phyloP scores from a whole-genome alignment of 23 red algal genomes.

The Chondrus crispus region DNA sequence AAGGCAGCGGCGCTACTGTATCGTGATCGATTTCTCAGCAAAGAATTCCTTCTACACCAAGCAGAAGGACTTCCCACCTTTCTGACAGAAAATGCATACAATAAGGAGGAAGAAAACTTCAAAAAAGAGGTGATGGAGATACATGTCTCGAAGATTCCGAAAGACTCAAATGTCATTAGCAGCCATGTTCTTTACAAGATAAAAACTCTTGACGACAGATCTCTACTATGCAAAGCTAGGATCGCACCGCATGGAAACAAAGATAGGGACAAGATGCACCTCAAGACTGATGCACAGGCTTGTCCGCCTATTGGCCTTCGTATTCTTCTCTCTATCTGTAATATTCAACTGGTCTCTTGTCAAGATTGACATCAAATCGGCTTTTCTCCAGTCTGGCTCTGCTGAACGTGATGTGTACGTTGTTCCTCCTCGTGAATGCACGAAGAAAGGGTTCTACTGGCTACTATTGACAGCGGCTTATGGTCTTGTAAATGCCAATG shows the following conservation, averaged over 20 bases:
- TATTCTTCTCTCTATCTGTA: background rate
- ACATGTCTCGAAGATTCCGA: background rate
- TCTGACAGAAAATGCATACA: background rate
- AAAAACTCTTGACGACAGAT: background rate
- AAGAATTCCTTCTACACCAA: background rate
- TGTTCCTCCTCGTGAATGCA: background rate
- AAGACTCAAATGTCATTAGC: background rate
- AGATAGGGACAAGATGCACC: background rate
- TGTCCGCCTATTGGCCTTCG: background rate
- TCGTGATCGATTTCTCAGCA: background rate
- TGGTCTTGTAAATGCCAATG: background rate
- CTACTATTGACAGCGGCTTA: conserved; percentile 3
- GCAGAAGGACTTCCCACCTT: background rate
- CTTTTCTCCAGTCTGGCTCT: background rate
- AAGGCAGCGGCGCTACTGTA: background rate
- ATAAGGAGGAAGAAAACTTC: background rate
- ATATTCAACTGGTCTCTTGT: background rate
- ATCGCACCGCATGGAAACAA: background rate
- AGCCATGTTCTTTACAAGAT: background rate
- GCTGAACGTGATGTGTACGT: background rate
- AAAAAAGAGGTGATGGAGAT: background rate
- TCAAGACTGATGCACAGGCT: background rate
- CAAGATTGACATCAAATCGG: background rate
- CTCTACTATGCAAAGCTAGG: background rate
- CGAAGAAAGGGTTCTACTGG: background rate